Base-by-base conservation (phyloP, 768 basidiomycete species). In the Pleurotus salmoneostramineus region DNA sequence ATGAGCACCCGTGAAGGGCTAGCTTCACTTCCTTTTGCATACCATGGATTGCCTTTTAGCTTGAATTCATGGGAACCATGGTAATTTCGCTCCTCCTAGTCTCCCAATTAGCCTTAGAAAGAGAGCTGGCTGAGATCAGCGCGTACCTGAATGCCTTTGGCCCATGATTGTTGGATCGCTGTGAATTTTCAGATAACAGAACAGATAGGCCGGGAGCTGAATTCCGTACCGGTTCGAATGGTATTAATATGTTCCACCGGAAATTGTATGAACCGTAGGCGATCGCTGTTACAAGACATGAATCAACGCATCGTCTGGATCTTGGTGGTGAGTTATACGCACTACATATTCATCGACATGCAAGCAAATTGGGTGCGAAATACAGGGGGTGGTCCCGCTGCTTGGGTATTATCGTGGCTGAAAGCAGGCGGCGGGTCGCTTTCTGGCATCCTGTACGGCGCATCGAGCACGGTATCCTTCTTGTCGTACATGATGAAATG, bases 11-110 rank as follows among this genome's bases (percentile, higher is more conserved):
- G 58, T 15, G 58, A 51, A 15, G 50, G 58, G 15, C 52, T 42
- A 15, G 49, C 58, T 33, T 58, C 58, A 11, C 17, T 45, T n/a
- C 49, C 48, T 50, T 58, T 50, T 0, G 47, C 58, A 14, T 31
- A 45, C 58, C 58, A 58, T 2, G 58, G 58, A 27, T 58, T 42
- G 0, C 58, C 58, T 5, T 35, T 50, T 11, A 58, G 15, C 31
- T 58, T 58, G 50, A 58, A 58, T 15, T 58, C 50, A 32, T 58
- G 50, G 2, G 58, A 27, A 17, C 58, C 58, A 42, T 58, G 58
- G 40, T 58, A 58, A 17, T 58, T 27, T 6, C 46, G 27, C 27
- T 56, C 56, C 8, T 56, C 56, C 56, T 54, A 43, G 10, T 32
- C 17, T 32, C 17, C 47, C 17, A 36, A 11, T 32, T 34, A 33